Base-by-base conservation (phyloP, 2,329 filamentous ascomycete species). In the Zymoseptoria crescenta region DNA sequence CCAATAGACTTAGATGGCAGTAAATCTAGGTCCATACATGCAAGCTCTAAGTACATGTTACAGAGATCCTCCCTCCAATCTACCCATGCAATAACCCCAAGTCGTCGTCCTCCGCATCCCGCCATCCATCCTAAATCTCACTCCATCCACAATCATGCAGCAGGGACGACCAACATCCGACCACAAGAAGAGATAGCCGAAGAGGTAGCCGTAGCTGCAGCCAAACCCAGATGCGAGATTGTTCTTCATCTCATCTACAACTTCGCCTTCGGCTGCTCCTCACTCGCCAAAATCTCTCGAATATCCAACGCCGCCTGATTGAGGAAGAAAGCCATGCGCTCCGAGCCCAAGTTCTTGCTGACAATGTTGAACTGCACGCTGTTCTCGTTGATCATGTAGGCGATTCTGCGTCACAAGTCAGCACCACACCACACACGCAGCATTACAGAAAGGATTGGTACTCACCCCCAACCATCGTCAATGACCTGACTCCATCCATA, bases 381-480 rank as follows among this genome's bases (percentile, higher is more conserved):
- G 76, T 96, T 96, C 81, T 97, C 93, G 74, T 99, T 99, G 75
- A 99, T 97, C 94, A 99, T 99, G 75, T 99, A 99, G 48, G 94
- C 94, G 72, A 99, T n/a, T n/a, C n/a, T n/a, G n/a, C n/a, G n/a
- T n/a, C n/a, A n/a, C n/a, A n/a, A n/a, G n/a, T n/a, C n/a, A n/a
- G n/a, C n/a, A n/a, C n/a, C n/a, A n/a, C n/a, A n/a, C n/a, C n/a
- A n/a, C n/a, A n/a, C n/a, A n/a, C n/a, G n/a, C n/a, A n/a, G n/a
- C n/a, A n/a, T n/a, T n/a, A n/a, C n/a, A n/a, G n/a, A n/a, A n/a
- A n/a, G n/a, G n/a, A n/a, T n/a, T 16, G 13, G 20, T 49, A 72
- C 73, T 74, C 55, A 75, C 65, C 94, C 94, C 77, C 94, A 99
- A 29, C 94, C 94, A 61, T 88, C 89, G 71, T 97, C 92, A 57